Base-by-base conservation (phyloP, 352 stramenopile species). In the Vaucheria bursata region DNA sequence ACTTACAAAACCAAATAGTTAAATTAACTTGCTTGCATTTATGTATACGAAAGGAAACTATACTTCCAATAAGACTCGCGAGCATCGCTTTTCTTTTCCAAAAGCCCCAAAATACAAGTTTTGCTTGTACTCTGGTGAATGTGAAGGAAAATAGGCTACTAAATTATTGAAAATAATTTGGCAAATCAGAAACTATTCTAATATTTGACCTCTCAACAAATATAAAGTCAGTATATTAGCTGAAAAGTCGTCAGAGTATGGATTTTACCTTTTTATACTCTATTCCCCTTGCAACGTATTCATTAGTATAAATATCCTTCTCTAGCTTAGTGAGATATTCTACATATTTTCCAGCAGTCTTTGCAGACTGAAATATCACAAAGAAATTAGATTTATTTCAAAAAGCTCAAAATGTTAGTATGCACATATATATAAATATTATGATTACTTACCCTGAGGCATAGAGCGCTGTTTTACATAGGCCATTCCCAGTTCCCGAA, bases 401-500 rank as follows among this genome's bases (percentile, higher is more conserved):
- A 12, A 59, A 59, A 12, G 12, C 25, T 59, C 12, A 59, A 18
- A 59, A 12, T 59, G 12, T 59, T 59, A 25, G 12, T 59, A 59
- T 18, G 12, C 45, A 25, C 12, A 12, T 18, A 25, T 25, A 12
- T 59, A 25, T 18, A 59, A 59, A 25, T 25, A 25, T 59, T 12
- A 12, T 25, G 25, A n/a, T n/a, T 59, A 59, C 45, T 12, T 25
- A 59, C 45, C 45, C 45, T 59, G 45, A 73, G 35, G n/a, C 34
- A 50, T 7, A 53, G 3, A 69, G 75, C 76, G 79, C 76, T 39
- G 76, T 81, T 39, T 81, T 75, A 7, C 67, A 69, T 29, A 81
- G 29, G 5, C 76, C 76, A 64, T 81, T 77, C 18, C 76, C 76
- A 12, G 71, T 40, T 29, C 76, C 76, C 1, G 76, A 35, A 31